Evolutionary conservation across 768 basidiomycete genomes (phyloP), one percentile per base, ranked within the genome.

Genomic region (Pleurotus djamor): DNA sequence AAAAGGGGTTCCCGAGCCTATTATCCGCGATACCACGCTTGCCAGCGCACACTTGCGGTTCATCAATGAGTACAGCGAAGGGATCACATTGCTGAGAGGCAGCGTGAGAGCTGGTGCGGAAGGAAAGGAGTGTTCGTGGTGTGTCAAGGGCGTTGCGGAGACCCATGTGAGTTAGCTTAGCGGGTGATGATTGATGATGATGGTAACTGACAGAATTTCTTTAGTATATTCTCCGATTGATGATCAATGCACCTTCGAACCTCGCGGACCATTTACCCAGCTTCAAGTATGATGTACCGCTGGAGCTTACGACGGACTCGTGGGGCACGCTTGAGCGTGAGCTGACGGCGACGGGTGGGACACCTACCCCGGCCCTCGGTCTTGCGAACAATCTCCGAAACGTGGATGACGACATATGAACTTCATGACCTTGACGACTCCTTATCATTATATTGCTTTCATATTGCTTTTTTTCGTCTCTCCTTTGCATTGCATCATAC

Each of bases 331-430:
- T 70, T 28, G 73, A 75, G 45, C 69, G 69, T 47, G 79, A 79
- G 60, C 58, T 77, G 17, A 66, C 69, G 34, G 69, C 71, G 5
- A 68, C 72, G 21, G 76, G 74, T 13, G 77, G 75, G 1, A 64
- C 67, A 14, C 74, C 76, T 6, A 71, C 72, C 10, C 79, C 79
- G 4, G 79, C 79, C 2, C 64, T 80, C 36, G 78, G 75, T 8
- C 65, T 79, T 52, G 67, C 68, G 14, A 59, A 45, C 48, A 63
- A 41, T 33, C 48, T 67, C 28, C 50, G 67, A 38, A 41, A 56
- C 28, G 41, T 56, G 21, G 41, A 56, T 32, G 54, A 56, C 17
- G 49, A 50, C 9, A 33, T 50, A 33, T 50, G 34, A 35, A 13
- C 28, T 33, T 28, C 2, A 28, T 28, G 21, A 32, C 10, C 16